These are phyloP conservation scores for Ostreobium quekettii DNA, from an alignment of 139 green algal species.

Conservation along the genomic window DNA sequence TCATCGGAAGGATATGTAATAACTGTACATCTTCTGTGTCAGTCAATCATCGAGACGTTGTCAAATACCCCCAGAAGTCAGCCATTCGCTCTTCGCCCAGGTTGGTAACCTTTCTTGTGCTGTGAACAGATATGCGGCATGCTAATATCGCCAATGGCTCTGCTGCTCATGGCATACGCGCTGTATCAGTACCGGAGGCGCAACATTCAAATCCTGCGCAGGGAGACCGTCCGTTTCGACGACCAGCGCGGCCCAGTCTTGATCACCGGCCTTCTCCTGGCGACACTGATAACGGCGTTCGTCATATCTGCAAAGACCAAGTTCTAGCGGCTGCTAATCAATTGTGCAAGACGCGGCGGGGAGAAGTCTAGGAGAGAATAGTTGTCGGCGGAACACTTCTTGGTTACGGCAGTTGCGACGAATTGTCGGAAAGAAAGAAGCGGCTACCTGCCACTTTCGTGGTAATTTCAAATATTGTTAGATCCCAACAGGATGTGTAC, in stretches of 20 bases:
- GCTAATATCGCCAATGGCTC: conserved; percentile 53
- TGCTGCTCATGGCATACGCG: conserved; percentile 70
- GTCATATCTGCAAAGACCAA: conserved; percentile 18
- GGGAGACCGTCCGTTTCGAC: conserved; percentile 54
- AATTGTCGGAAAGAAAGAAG: no score
- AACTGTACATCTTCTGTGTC: background rate
- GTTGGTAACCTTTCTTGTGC: no score
- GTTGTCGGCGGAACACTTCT: no score
- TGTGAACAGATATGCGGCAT: conserved; percentile 56
- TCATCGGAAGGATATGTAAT: no score
- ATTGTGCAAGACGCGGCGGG: background rate
- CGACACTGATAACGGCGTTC: conserved; percentile 30
- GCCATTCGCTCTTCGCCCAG: no score
- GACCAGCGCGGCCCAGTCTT: conserved; percentile 59
- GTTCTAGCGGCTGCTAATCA: background rate
- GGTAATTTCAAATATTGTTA: no score
- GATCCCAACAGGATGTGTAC: no score
- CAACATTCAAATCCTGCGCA: conserved; percentile 41
- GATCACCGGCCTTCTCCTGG: conserved; percentile 49
- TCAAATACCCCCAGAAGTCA: no score
- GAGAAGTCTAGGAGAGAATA: no score
- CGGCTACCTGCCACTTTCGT: no score
- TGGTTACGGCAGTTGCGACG: no score
- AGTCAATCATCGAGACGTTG: conserved; percentile 1
- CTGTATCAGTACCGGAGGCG: conserved; percentile 60